Conservation (phyloP, 441 rosid genomes). For the Eruca vesicaria region DNA sequence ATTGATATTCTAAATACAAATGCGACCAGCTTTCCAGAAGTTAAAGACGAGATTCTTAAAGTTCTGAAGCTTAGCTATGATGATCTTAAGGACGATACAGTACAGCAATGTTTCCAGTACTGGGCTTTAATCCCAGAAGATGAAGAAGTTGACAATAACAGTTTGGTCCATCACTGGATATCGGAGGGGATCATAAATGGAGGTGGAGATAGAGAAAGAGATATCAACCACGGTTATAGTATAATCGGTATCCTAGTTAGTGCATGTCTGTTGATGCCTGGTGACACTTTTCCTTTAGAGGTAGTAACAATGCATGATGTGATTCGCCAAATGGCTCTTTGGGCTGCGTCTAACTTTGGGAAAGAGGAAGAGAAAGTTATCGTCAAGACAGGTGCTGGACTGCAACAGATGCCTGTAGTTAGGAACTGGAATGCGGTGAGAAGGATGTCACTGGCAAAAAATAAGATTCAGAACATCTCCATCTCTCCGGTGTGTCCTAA, state of each 20-base stretch:
- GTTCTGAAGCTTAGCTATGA: background rate
- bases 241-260: background rate
- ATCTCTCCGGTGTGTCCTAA: background rate
- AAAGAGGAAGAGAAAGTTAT: background rate
- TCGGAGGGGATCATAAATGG: background rate
- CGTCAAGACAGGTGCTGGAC: background rate
- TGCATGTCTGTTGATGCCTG: background rate
- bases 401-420: background rate
- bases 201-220: background rate
- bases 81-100: background rate
- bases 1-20: background rate
- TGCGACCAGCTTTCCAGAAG: background rate
- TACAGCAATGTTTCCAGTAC: background rate
- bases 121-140: background rate
- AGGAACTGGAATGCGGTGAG: background rate
- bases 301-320: background rate
- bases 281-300: background rate
- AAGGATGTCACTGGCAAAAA: background rate
- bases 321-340: background rate
- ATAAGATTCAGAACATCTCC: background rate
- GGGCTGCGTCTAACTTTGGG: background rate
- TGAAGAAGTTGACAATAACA: background rate
- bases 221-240: background rate
- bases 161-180: background rate
- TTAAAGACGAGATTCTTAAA: background rate